Conservation (phyloP, 2,329 filamentous ascomycete genomes). For the Scytalidium sp. region DNA sequence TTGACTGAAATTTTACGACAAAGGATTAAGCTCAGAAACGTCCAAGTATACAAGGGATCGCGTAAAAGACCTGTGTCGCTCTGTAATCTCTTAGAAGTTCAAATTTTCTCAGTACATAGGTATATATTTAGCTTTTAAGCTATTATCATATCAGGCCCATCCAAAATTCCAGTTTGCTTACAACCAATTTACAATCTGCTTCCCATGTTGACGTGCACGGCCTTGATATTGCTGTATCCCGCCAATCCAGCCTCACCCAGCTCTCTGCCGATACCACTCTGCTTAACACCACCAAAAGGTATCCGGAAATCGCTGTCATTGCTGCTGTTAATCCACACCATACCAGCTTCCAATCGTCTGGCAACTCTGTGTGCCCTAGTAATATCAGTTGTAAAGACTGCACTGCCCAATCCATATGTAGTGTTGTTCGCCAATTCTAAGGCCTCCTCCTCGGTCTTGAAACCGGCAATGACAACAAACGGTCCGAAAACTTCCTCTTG, state of each 20-base stretch:
- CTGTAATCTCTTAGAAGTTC: no score
- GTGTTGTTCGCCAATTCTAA: slow-evolving; percentile 52
- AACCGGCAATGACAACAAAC: slow-evolving; percentile 48
- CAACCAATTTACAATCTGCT: slow-evolving; percentile 14
- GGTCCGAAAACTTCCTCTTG: slow-evolving; percentile 58
- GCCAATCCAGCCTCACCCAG: slow-evolving; percentile 41
- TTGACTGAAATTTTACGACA: no score
- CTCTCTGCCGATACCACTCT: slow-evolving; percentile 54
- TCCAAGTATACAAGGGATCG: no score
- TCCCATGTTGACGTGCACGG: slow-evolving; percentile 35
- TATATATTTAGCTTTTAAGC: no score
- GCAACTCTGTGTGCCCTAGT: slow-evolving; percentile 38
- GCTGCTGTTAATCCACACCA: slow-evolving; percentile 42
- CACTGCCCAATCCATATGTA: slow-evolving; percentile 52
- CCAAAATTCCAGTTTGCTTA: background rate
- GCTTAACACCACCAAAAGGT: slow-evolving; percentile 58
- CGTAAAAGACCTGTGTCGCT: no score
- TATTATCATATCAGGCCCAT: no score
- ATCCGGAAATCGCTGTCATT: slow-evolving; percentile 39
- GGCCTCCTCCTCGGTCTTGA: slow-evolving; percentile 55
- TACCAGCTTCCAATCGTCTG: slow-evolving; percentile 53
- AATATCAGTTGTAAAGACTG: slow-evolving; percentile 55
- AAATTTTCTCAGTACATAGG: no score
- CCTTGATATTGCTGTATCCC: slow-evolving; percentile 37
- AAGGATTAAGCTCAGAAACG: no score